A percentile compares a stretch with the other conserved stretches of the same genome.
Conservation (phyloP, 345 rosid genomes). For the Rhodamnia rubescens region DNA sequence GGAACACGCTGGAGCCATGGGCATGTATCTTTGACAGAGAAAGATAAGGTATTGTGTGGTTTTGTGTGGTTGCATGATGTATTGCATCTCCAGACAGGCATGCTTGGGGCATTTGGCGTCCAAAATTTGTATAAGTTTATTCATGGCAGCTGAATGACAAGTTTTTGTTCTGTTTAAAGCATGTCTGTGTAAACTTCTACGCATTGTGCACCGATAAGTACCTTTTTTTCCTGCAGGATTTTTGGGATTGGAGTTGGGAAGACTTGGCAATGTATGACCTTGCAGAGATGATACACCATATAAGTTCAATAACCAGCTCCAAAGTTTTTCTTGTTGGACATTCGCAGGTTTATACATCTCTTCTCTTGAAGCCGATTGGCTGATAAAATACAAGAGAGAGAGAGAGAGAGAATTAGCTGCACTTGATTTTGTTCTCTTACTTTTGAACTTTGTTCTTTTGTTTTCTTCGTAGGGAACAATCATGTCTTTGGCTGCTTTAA, state of each 20-base stretch:
- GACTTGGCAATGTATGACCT: slow-evolving; percentile 77
- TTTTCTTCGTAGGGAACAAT: slow-evolving; percentile 58
- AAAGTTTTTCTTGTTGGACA: slow-evolving; percentile 83
- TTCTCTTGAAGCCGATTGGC: neutral
- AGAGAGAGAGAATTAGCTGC: neutral
- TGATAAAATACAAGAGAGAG: neutral
- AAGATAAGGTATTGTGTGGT: slow-evolving; percentile 67
- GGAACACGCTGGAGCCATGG: slow-evolving; percentile 87
- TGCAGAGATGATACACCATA: slow-evolving; percentile 51
- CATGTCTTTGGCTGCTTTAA: slow-evolving; percentile 84
- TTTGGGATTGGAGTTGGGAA: slow-evolving; percentile 99
- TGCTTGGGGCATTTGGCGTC: neutral
- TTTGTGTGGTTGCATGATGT: neutral
- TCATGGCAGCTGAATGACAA: neutral
- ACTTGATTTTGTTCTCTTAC: neutral
- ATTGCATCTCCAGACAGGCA: neutral
- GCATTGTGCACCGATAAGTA: neutral
- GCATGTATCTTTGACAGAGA: slow-evolving; percentile 55
- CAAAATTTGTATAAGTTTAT: neutral
- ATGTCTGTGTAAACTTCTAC: neutral
- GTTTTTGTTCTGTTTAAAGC: neutral
- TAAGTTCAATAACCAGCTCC: slow-evolving; percentile 40
- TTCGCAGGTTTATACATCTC: slow-evolving; percentile 56
- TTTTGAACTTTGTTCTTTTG: neutral
- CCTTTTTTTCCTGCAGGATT: slow-evolving; percentile 45